Evolutionary conservation across 345 rosid genomes (phyloP), one percentile per base, ranked within the genome.

Genomic region (Fremontodendron californicum): DNA sequence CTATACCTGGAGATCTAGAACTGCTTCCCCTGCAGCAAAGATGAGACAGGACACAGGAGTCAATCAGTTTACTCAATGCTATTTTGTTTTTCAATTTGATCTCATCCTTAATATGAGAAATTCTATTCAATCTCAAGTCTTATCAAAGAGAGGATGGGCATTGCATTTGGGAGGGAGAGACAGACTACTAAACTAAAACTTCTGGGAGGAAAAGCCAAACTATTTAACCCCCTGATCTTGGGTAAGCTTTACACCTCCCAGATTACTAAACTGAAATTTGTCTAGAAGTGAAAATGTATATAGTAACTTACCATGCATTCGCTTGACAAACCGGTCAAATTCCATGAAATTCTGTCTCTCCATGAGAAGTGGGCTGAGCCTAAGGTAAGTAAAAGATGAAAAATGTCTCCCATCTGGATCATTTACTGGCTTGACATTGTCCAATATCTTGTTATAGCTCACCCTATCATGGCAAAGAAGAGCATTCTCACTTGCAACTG

Each of bases 341-440:
- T 96, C 98, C 60, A 85, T 68, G 75, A 91, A 83, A 89, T 90
- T 90, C 48, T 85, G 90, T 78, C 90, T 86, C 84, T 93, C 97
- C 94, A 92, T 85, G 35, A 96, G 97, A 82, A 78, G 77, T 21
- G 94, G 83, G 61, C 79, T 76, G 76, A 91, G 99, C 84, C 97
- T 92, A 73, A 87, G 88, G 84, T 93, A 92, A 12, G 93, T 89
- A 85, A 92, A 92, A 43, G 95, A 90, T 65, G 83, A 89, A 71
- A 92, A 75, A 75, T 91, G 95, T 71, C 89, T 92, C 81, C 90
- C 88, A 78, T 92, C 94, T 58, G 97, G 98, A 89, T 96, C 91
- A 82, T 84, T 89, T 19, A 81, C 75, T 71, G 93, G 93, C 85
- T 96, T 96, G 13, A 88, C 85, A 75, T 78, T 84, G 48, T 92